Evolutionary conservation across 257 asterid species (phyloP).

Genomic region (Datura wrightii): DNA sequence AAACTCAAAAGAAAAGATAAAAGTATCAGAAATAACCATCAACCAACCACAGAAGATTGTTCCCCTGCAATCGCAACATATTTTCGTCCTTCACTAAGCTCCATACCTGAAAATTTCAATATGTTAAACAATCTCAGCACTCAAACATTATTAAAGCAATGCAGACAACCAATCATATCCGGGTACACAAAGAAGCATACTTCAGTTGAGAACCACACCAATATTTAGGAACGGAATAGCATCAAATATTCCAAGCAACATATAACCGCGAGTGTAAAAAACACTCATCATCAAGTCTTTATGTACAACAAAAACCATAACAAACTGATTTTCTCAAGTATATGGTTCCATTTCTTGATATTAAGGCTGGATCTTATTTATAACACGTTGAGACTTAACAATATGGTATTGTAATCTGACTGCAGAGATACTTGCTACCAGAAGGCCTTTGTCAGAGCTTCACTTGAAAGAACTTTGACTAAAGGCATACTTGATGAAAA

Average conservation of each 20-base stretch:
- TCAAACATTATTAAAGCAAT: background rate
- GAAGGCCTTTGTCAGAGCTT: background rate
- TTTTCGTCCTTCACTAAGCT: conserved; percentile 44
- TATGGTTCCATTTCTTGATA: conserved; percentile 16
- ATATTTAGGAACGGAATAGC: background rate
- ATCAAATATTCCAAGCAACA: conserved; percentile 22
- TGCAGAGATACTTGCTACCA: background rate
- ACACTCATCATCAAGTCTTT: background rate
- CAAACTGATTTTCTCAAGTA: background rate
- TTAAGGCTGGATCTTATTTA: background rate
- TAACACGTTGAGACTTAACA: background rate
- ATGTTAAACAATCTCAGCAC: background rate
- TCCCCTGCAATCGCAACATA: conserved; percentile 77
- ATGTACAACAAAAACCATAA: background rate
- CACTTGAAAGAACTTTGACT: conserved; percentile 15
- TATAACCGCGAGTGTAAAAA: background rate
- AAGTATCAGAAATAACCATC: conserved; percentile 12
- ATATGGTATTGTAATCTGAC: background rate
- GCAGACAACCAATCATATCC: background rate
- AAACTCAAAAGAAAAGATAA: conserved; percentile 12
- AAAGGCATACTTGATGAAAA: conserved; percentile 1
- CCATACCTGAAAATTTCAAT: conserved; percentile 35
- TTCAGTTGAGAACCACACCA: background rate
- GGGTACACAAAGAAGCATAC: background rate
- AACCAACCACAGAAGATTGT: conserved; percentile 63